Base-by-base conservation (phyloP, 768 basidiomycete species). In the Suillus subaureus region DNA sequence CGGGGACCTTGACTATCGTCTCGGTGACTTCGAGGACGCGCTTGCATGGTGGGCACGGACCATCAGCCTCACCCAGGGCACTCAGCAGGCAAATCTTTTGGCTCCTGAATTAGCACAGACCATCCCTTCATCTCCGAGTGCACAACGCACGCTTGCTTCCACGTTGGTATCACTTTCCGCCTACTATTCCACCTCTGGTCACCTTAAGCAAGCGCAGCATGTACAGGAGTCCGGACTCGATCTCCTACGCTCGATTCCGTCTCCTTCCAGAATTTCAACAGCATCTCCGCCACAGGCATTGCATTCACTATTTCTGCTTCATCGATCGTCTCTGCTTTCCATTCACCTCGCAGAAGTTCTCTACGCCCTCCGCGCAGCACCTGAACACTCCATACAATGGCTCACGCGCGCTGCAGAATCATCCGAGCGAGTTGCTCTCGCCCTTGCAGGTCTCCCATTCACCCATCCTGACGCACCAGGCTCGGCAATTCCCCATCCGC, bases 311-410 rank as follows among this genome's bases (percentile, higher is more conserved):
- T 91, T 85, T 69, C 77, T 93, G 51, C 82, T 91, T 35, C 91
- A 93, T 66, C 88, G 90, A 47, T 86, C 89, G 18, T 86, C 92
- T n/a, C 78, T 93, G 13, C 76, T 93, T 56, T 88, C 88, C 16
- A 80, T 89, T 15, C 92, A 93, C 71, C 84, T 87, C 16, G 91
- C 90, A 0, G 90, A 93, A 76, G 90, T 93, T 13, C 77, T 86
- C 12, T 82, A 88, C 70, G 87, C 87, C 4, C 75, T 79, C 23
- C 73, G 75, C 40, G 70, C 81, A 18, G 79, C 84, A 31, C 71
- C 78, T 4, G 69, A 77, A 9, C 74, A 80, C 4, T 87, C 88
- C 2, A 79, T 90, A 35, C 82, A 84, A 70, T 85, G 82, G 79
- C 78, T 92, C 49, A 77, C 77, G 21, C 81, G 82, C 28, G 90